Evolutionary conservation across 495 filamentous ascomycete genomes (phyloP).

Genomic region (Chaetomidium leptoderma): DNA sequence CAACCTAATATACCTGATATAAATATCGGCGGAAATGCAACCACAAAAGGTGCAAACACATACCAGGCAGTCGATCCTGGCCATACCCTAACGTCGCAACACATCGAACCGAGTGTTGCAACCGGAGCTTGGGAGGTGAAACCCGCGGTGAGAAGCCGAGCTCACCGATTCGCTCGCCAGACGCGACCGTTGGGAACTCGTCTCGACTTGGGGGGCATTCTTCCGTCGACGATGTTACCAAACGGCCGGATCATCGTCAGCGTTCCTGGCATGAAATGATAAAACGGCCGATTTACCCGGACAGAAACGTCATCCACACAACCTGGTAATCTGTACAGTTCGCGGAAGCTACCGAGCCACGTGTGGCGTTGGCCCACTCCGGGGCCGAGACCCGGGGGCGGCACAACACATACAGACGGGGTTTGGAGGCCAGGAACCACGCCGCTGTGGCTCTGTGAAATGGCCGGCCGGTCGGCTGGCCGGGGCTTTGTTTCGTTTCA

Average conservation of each 20-base stretch:
- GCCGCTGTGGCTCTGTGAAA: background rate
- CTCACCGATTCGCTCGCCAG: background rate
- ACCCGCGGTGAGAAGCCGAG: background rate
- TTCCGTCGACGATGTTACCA: background rate
- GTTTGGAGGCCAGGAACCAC: background rate
- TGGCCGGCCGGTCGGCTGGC: background rate
- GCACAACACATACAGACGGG: no score
- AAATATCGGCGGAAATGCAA: background rate
- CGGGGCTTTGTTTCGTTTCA: slow-evolving; percentile 5
- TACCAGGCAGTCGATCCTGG: no score
- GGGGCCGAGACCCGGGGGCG: slow-evolving; percentile 1
- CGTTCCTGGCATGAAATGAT: background rate
- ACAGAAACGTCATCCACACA: background rate
- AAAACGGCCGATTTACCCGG: background rate
- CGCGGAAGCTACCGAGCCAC: no score
- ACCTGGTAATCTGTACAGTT: no score
- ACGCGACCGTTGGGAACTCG: background rate
- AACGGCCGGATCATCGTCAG: background rate
- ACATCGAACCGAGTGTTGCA: no score
- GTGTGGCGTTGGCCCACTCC: background rate
- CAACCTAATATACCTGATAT: background rate
- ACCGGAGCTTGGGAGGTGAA: background rate
- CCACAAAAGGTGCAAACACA: background rate
- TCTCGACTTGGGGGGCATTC: background rate
- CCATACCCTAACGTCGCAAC: no score